Evolutionary conservation across 2,329 filamentous ascomycete genomes (phyloP), one percentile per base, ranked within the genome.

Genomic region (Fusarium paranaense): DNA sequence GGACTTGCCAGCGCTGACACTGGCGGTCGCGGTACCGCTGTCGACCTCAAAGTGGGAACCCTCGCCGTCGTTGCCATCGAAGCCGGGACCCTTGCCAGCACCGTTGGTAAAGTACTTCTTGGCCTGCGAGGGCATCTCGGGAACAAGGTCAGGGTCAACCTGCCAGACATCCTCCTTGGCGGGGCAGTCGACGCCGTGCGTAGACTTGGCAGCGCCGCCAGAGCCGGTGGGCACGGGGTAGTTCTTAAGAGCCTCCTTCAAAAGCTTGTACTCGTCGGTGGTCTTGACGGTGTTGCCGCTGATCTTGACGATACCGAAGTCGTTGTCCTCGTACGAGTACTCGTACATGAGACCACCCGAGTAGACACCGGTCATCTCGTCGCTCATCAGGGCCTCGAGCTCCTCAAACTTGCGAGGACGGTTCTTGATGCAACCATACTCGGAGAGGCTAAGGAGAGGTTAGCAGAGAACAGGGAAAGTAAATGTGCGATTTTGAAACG

Each of bases 311-410:
- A 97, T 92, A 74, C 95, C 96, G 83, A 91, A 98, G 54, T 92
- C 88, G 85, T 92, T 94, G 70, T 88, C 87, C 84, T 97, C 95
- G 80, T 93, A 86, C 11, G 93, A 92, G 87, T 98, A 99, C 85
- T 98, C 95, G 86, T 98, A 99, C 83, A 98, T 94, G 42, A 99
- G 90, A 82, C 97, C 97, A 79, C 97, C 97, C 45, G 95, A 98
- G 90, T 98, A 98, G 79, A 98, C 95, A 20, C 83, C 78, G 9
- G 93, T 95, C 96, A 98, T 98, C 69, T 98, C 82, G 22, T 83
- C 84, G 84, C 87, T 90, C 92, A 98, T 98, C 67, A 99, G 88
- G 54, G 95, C 88, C 57, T 84, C 83, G 62, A 98, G 85, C 86
- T 98, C 96, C 69, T 91, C 87, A 80, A 98, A 99, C 80, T 92